Percentiles rank a stretch among this genome's conserved stretches.
Evolutionary conservation across 2,329 filamentous ascomycete genomes (phyloP).

Genomic region (Xylariaceae sp.): DNA sequence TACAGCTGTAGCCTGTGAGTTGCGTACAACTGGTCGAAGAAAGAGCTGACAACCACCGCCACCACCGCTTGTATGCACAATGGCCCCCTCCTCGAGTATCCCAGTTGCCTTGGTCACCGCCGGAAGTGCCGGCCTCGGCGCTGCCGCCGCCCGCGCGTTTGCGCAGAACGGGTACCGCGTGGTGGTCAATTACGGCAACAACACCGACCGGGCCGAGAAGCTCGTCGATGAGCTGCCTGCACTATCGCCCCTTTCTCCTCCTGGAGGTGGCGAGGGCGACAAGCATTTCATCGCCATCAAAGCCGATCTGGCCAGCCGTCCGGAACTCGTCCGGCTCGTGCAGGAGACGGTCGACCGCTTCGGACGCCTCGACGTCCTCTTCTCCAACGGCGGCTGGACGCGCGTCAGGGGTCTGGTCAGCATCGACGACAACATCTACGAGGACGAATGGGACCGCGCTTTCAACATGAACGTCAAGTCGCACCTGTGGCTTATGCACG

Average conservation of each 20-base stretch:
- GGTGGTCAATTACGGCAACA: slow-evolving; percentile 67
- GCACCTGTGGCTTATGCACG: slow-evolving; percentile 55
- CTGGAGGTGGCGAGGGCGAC: neutral
- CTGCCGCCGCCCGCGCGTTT: slow-evolving; percentile 60
- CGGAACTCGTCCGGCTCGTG: slow-evolving; percentile 56
- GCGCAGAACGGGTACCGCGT: slow-evolving; percentile 63
- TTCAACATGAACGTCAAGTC: slow-evolving; percentile 60
- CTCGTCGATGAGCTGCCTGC: slow-evolving; percentile 51
- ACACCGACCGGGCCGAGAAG: slow-evolving; percentile 51
- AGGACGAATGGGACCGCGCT: slow-evolving; percentile 55
- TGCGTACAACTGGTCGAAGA: too few relatives aligned
- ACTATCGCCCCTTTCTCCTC: slow-evolving; percentile 32
- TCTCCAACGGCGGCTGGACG: slow-evolving; percentile 66
- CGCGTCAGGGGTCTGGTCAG: slow-evolving; percentile 38
- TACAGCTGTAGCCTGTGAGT: too few relatives aligned
- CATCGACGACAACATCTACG: slow-evolving; percentile 47
- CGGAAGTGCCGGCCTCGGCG: slow-evolving; percentile 63
- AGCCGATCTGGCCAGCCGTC: slow-evolving; percentile 59
- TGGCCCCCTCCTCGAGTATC: slow-evolving; percentile 21
- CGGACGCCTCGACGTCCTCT: slow-evolving; percentile 68
- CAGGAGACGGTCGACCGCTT: slow-evolving; percentile 53
- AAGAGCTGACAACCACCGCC: too few relatives aligned
- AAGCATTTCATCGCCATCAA: slow-evolving; percentile 47
- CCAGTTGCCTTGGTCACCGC: slow-evolving; percentile 44
- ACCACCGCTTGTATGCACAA: neutral